Percentiles rank a stretch among this genome's conserved stretches.
phyloP scores from a whole-genome alignment of 1,284 basidiomycete species.

The Mycena sp. region DNA sequence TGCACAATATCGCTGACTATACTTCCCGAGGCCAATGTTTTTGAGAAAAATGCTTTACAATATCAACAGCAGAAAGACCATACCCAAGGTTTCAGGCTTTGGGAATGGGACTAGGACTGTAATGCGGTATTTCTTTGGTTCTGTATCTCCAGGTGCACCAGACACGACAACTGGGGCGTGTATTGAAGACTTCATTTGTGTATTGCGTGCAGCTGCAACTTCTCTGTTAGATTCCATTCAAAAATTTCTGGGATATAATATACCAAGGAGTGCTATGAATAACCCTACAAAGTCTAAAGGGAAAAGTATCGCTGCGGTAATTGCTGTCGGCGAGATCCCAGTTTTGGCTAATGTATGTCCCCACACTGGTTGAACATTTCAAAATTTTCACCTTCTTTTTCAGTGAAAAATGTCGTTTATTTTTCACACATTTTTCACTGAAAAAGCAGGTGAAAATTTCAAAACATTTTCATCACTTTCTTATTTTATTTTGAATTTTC shows the following conservation, averaged over 20 bases:
- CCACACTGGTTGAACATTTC: too few species aligned
- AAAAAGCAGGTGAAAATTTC: too few species aligned
- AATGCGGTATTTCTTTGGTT: neutral
- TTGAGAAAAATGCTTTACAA: too few species aligned
- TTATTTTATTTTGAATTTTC: too few species aligned
- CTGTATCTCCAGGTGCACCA: neutral
- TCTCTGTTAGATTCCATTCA: neutral
- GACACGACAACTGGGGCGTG: neutral
- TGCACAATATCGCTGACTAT: too few species aligned
- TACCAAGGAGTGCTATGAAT: neutral
- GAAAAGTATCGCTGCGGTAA: neutral
- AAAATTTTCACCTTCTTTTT: too few species aligned
- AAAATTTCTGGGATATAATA: neutral
- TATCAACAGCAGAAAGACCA: neutral
- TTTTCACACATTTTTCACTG: too few species aligned
- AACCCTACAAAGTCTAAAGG: neutral
- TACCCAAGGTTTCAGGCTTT: neutral
- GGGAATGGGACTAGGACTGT: slow-evolving; percentile 1
- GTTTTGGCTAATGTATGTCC: neutral
- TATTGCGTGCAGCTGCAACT: neutral
- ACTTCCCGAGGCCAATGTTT: too few species aligned
- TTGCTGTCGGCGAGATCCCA: neutral
- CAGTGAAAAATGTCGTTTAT: too few species aligned
- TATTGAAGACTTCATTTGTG: slow-evolving; percentile 7
- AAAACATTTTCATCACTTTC: too few species aligned